A percentile compares a stretch with the other conserved stretches of the same genome.
Evolutionary conservation across 148 eudicot genomes (phyloP).

Genomic region (Persicaria tinctoria): DNA sequence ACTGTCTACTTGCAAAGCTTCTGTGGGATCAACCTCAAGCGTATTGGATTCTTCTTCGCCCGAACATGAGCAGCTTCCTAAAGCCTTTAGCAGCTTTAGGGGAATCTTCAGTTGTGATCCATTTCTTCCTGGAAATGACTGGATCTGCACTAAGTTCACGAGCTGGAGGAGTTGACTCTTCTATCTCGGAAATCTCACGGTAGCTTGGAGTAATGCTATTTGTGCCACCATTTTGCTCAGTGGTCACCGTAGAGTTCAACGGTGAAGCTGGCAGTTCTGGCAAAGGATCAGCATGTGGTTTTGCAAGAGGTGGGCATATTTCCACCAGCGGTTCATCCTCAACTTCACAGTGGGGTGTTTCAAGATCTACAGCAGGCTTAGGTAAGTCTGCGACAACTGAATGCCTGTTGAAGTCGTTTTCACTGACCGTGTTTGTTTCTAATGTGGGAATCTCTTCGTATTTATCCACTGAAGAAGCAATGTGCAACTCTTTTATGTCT

Average conservation of each 20-base stretch:
- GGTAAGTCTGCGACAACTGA: slow-evolving; percentile 4
- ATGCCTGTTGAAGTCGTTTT: slow-evolving; percentile 11
- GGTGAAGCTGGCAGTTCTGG: slow-evolving; percentile 25
- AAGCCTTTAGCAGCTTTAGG: slow-evolving; percentile 56
- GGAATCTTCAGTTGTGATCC: slow-evolving; percentile 46
- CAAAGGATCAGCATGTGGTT: slow-evolving; percentile 20
- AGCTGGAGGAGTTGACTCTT: slow-evolving; percentile 47
- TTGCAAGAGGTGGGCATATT: slow-evolving; percentile 14
- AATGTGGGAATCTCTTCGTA: slow-evolving; percentile 19
- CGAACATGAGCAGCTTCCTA: slow-evolving; percentile 71
- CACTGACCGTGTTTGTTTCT: slow-evolving; percentile 14
- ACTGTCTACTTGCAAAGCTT: not conserved
- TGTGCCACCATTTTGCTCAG: slow-evolving; percentile 15
- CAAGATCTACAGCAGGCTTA: slow-evolving; percentile 15
- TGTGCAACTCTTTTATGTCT: slow-evolving; percentile 35
- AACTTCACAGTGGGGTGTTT: slow-evolving; percentile 8
- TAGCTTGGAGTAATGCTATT: slow-evolving; percentile 16
- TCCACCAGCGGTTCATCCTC: slow-evolving; percentile 17
- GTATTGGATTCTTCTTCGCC: slow-evolving; percentile 31
- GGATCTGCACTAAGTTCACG: slow-evolving; percentile 27
- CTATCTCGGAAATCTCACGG: slow-evolving; percentile 34
- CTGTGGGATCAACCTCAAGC: not conserved
- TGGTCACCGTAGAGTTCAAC: slow-evolving; percentile 12
- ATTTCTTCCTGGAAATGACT: slow-evolving; percentile 47
- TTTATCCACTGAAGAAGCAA: slow-evolving; percentile 32